Percentiles rank a stretch among this genome's conserved stretches.
Evolutionary conservation across 140 eudicot genomes (phyloP).

Genomic region (Anethum foeniculum): DNA sequence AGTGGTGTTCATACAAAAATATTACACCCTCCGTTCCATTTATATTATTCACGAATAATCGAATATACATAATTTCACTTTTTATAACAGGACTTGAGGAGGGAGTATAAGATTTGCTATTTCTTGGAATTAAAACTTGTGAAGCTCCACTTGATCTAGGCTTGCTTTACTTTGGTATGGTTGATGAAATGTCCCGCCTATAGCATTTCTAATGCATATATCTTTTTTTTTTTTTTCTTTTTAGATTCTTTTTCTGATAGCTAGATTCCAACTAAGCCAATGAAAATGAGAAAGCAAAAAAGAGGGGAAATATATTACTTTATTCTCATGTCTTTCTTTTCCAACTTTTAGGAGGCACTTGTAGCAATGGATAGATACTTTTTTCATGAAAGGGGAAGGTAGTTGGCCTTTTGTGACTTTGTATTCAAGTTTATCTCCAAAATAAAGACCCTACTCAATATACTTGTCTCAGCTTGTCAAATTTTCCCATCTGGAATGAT

Average conservation of each 20-base stretch:
- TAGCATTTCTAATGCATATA: background rate
- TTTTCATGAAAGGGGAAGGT: slow-evolving; percentile 23
- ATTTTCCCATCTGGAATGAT: background rate
- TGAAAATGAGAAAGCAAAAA: background rate
- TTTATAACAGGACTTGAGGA: too few relatives aligned
- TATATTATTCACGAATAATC: too few relatives aligned
- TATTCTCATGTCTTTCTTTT: slow-evolving; percentile 19
- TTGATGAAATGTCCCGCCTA: background rate
- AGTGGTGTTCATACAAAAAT: background rate
- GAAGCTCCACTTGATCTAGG: background rate
- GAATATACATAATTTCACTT: too few relatives aligned
- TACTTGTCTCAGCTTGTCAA: background rate
- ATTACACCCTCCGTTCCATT: too few relatives aligned
- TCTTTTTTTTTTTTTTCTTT: background rate
- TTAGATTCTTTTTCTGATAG: too few relatives aligned
- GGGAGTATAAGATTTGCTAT: background rate
- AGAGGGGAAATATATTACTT: slow-evolving; percentile 10
- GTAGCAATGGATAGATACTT: background rate
- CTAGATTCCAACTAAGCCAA: slow-evolving; percentile 2
- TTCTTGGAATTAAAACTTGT: background rate
- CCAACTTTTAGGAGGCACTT: slow-evolving; percentile 11
- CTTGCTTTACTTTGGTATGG: background rate
- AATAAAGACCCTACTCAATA: background rate
- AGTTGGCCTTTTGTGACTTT: slow-evolving; percentile 16
- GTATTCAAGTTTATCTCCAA: slow-evolving; percentile 7